These are phyloP conservation scores for Acanthamoeba sp. DNA, from an alignment of 208 protist genomes.

Conservation along the genomic window DNA sequence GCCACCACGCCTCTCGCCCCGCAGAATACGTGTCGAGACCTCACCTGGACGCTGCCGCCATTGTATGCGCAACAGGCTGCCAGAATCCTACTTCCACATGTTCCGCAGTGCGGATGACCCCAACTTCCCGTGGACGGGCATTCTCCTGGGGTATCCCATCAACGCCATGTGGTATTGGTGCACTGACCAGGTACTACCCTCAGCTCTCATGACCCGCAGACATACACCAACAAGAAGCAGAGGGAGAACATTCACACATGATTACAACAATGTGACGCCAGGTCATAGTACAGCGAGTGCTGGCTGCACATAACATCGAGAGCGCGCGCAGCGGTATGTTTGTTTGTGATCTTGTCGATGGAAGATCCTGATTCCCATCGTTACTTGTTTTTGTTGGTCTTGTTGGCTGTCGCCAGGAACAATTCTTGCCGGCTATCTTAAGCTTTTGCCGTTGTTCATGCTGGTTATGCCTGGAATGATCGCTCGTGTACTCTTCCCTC, in stretches of 20 bases:
- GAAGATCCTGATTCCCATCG: background rate
- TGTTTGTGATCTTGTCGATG: background rate
- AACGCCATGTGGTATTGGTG: constrained; percentile 82
- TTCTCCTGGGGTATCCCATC: constrained; percentile 73
- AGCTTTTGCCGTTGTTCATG: constrained; percentile 78
- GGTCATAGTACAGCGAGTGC: constrained; percentile 82
- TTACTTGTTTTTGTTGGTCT: background rate
- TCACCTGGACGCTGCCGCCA: background rate
- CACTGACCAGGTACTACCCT: constrained; percentile 77
- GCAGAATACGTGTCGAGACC: background rate
- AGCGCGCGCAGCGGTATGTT: constrained; percentile 62
- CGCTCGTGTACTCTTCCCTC: constrained; percentile 74
- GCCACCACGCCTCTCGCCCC: background rate
- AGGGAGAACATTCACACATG: background rate
- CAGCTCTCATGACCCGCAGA: too few relatives aligned
- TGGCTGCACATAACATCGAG: constrained; percentile 73
- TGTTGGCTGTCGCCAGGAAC: background rate
- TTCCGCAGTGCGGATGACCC: constrained; percentile 63
- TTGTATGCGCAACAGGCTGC: constrained; percentile 59
- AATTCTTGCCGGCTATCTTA: constrained; percentile 76
- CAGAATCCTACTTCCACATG: constrained; percentile 76
- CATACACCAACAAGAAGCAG: too few relatives aligned
- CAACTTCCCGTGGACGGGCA: constrained; percentile 80
- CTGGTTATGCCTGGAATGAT: constrained; percentile 84
- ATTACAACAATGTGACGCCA: background rate